Conservation (phyloP, 805 yeast species). For the Jamesozyma gamospora region DNA sequence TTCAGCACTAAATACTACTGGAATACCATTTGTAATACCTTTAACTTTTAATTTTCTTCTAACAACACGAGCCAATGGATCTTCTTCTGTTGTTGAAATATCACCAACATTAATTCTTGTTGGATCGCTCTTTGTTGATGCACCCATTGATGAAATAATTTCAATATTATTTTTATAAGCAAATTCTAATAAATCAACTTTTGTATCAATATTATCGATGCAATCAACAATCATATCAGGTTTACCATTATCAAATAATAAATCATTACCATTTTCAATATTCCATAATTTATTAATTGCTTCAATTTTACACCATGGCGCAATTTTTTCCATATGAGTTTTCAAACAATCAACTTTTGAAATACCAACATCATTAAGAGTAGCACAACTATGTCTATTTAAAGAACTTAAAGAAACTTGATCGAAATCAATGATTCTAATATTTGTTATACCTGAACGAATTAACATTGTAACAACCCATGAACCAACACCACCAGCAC, state of each 20-base stretch:
- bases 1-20: constrained; percentile 87
- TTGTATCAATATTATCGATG: constrained; percentile 95
- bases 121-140: constrained; percentile 94
- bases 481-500: constrained; percentile 98
- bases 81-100: constrained; percentile 84
- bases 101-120: constrained; percentile 85
- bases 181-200: constrained; percentile 75
- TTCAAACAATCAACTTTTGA: constrained; percentile 78
- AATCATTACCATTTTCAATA: constrained; percentile 49
- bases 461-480: constrained; percentile 89
- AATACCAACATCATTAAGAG: constrained; percentile 82
- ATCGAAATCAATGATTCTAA: constrained; percentile 86
- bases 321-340: constrained; percentile 56
- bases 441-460: constrained; percentile 75
- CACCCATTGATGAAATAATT: constrained; percentile 92
- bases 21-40: constrained; percentile 68
- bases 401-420: constrained; percentile 88
- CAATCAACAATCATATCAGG: constrained; percentile 88
- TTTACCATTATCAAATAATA: constrained; percentile 38
- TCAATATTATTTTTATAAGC: constrained; percentile 51
- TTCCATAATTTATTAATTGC: constrained; percentile 72
- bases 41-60: constrained; percentile 72
- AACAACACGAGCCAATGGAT: constrained; percentile 80
- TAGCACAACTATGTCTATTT: constrained; percentile 92
- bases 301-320: constrained; percentile 91